Evolutionary conservation across 805 yeast genomes (phyloP).

Genomic region (Candida bentonensis): DNA sequence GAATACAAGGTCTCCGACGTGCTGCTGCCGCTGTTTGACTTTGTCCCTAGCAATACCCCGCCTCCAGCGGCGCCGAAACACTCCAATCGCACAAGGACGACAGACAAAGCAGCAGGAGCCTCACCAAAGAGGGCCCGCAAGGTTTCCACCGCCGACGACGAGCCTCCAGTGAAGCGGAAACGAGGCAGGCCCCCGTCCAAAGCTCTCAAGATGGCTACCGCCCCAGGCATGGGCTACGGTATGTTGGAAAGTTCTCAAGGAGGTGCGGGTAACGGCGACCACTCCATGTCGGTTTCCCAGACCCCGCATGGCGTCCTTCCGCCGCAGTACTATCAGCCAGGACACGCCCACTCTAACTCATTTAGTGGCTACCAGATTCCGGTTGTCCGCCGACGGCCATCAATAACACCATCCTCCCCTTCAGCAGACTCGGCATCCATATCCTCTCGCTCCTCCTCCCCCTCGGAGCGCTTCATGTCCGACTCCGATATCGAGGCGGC

Average conservation of each 20-base stretch:
- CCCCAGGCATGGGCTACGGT: too few relatives aligned
- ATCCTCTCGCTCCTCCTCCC: slow-evolving; percentile 28
- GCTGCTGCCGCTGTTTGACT: slow-evolving; percentile 54
- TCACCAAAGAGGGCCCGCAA: slow-evolving; percentile 11
- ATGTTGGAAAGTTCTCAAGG: too few relatives aligned
- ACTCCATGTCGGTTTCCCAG: too few relatives aligned
- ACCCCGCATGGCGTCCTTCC: too few relatives aligned
- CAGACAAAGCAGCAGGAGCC: slow-evolving; percentile 10
- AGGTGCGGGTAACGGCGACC: too few relatives aligned
- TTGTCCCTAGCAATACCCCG: slow-evolving; percentile 34
- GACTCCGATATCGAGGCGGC: slow-evolving; percentile 38
- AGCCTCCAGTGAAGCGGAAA: slow-evolving; percentile 1
- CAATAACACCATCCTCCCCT: slow-evolving; percentile 3
- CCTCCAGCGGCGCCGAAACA: slow-evolving; percentile 50
- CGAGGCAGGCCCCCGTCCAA: slow-evolving; percentile 1
- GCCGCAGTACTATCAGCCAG: not conserved
- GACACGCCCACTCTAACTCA: not conserved
- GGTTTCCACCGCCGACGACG: slow-evolving; percentile 4
- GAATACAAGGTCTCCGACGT: slow-evolving; percentile 50
- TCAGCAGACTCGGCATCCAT: slow-evolving; percentile 8
- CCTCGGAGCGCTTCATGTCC: slow-evolving; percentile 36
- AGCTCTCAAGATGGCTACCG: not conserved
- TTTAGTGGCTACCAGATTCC: not conserved
- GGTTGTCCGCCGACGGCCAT: not conserved
- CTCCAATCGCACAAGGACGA: slow-evolving; percentile 20